A percentile compares a stretch with the other conserved stretches of the same genome.
These are phyloP conservation scores for Acacia melanoxylon DNA, from an alignment of 306 rosid genomes.

Conservation along the genomic window DNA sequence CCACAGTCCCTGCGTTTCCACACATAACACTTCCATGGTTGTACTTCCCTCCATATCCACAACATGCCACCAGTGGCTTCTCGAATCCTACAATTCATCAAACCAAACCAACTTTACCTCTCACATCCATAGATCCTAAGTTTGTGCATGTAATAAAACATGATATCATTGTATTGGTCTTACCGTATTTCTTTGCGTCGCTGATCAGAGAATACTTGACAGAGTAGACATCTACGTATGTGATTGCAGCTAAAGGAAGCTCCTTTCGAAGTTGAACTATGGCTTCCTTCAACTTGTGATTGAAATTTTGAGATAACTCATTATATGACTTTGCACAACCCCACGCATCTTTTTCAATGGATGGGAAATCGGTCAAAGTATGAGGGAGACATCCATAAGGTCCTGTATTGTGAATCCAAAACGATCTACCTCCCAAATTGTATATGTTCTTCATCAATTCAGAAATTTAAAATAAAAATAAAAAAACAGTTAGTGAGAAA, in stretches of 20 bases:
- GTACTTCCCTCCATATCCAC: not conserved
- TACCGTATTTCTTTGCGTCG: not conserved
- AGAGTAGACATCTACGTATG: not conserved
- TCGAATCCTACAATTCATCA: not conserved
- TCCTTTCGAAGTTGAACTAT: not conserved
- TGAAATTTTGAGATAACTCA: constrained; percentile 47
- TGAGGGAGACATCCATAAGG: constrained; percentile 41
- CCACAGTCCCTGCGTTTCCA: not conserved
- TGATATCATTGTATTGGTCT: not conserved
- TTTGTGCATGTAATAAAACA: not conserved
- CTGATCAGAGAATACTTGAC: not conserved
- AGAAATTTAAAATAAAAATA: not conserved
- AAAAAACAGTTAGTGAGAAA: not conserved
- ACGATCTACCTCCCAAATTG: constrained; percentile 40
- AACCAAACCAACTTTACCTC: not conserved
- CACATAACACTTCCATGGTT: not conserved
- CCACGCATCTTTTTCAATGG: constrained; percentile 31
- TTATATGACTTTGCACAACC: constrained; percentile 49
- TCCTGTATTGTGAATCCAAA: constrained; percentile 51
- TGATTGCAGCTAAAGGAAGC: not conserved
- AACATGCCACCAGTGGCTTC: not conserved
- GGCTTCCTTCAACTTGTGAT: constrained; percentile 25
- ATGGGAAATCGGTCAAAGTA: constrained; percentile 23
- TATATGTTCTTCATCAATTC: constrained; percentile 31
- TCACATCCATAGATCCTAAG: not conserved